Evolutionary conservation across 2,329 filamentous ascomycete genomes (phyloP), one percentile per base, ranked within the genome.

Genomic region (Colletotrichum plurivorum): DNA sequence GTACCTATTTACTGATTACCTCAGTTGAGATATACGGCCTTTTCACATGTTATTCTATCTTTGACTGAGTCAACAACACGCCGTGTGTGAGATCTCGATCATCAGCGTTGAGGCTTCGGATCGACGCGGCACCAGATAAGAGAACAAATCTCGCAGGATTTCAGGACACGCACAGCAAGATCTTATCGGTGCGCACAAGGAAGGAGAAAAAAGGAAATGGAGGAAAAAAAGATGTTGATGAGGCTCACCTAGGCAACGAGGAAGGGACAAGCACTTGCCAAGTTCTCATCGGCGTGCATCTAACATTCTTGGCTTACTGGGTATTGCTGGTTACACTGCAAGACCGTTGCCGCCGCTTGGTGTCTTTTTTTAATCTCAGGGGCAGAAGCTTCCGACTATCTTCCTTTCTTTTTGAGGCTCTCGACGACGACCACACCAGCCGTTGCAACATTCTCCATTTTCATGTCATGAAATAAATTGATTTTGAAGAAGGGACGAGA

Each of bases 261-360:
- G 2, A 10, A 41, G 39, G 20, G 48, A 36, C 22, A 51, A 59
- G 55, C 39, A 60, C 55, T 53, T 46, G 55, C 62, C 48, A 41
- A 63, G 51, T 54, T 51, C 9, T 18, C 36, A 22, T 8, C 36
- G 48, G 36, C 18, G 39, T 18, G 63, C 27, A 20, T 54, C 16
- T 58, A 58, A 59, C 36, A 36, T 7, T n/a, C 55, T 45, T 53
- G 57, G 55, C 63, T 9, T 20, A 13, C 31, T 48, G 27, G 41
- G 60, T 48, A 18, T 15, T 5, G 25, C 20, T 53, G 56, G 39
- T 54, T 61, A 54, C 56, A 61, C 39, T 61, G 56, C 63, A 65
- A 48, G 48, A 51, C 18, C 18, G 27, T 31, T 41, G 43, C 12
- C 27, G 31, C 31, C 31, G 31, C 8, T 10, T 36, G 1, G 31